Base-by-base conservation (phyloP, 257 asterid genomes). In the Ocimum tenuiflorum region DNA sequence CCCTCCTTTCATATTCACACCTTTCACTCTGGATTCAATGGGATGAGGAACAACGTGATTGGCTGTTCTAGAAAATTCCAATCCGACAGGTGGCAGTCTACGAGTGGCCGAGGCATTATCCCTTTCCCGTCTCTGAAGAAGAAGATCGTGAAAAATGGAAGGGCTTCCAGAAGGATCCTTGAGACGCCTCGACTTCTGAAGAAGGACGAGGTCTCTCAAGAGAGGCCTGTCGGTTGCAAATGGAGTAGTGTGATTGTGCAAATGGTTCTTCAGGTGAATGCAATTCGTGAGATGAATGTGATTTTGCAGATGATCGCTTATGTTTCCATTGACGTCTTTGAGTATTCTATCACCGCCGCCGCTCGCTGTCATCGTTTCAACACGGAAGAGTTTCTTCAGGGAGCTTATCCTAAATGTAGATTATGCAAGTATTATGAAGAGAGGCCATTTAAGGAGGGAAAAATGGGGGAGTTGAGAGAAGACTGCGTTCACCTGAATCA, bases 201-300 rank as follows among this genome's bases (percentile, higher is more conserved):
- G 95, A 71, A 73, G 83, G 6, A 78, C 89, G 18, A 91, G 95
- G 70, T 86, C 95, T 83, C 91, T 83, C 87, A 83, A 80, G 49
- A 89, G 91, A 38, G 83, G 73, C 75, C 82, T 73, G 63, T 87
- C 88, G 29, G 77, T 73, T 68, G 85, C 43, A 8, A 81, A 79
- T 2, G 97, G 96, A 70, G 92, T 85, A 70, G 92, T 85, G 24
- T 94, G 92, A 81, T 87, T 92, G 56, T 86, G 96, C 86, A 88
- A 82, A 69, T 87, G 95, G 80, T 91, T 89, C 87, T 91, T 94
- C 82, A 90, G 75, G 78, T 94, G 99, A 76, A 94, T 90, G 80
- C 99, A 92, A 62, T 92, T 94, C 4, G 99, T 94, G 73, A 94
- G 71, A 78, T 94, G 97, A 68, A 90, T 82, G 78, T 94, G 97